Evolutionary conservation across 148 eudicot species (phyloP).

Genomic region (Chenopodium suecicum): DNA sequence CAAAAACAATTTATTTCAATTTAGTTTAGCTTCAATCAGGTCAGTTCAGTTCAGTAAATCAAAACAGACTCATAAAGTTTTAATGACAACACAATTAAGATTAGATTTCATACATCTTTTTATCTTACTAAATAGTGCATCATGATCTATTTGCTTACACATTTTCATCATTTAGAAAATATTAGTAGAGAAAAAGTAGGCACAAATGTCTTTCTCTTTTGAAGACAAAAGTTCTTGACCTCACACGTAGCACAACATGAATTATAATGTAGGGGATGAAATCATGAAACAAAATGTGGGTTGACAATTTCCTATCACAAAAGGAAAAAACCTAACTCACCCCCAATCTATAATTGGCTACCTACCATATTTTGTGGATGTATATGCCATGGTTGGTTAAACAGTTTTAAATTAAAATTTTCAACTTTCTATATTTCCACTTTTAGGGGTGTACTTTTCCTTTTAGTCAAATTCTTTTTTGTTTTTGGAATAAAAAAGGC

Average conservation of each 20-base stretch:
- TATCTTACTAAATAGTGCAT: too few relatives aligned
- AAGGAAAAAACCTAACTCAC: constrained; percentile 5
- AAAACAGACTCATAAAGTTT: too few relatives aligned
- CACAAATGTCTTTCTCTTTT: background rate
- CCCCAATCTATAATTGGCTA: constrained; percentile 7
- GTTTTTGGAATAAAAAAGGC: background rate
- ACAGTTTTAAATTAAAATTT: background rate
- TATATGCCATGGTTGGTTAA: constrained; percentile 20
- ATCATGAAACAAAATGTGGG: background rate
- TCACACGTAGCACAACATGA: constrained; percentile 25
- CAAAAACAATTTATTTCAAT: too few relatives aligned
- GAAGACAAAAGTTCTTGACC: background rate
- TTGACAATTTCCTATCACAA: constrained; percentile 23
- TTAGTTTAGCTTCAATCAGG: too few relatives aligned
- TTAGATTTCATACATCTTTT: too few relatives aligned
- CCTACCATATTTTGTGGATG: constrained; percentile 4
- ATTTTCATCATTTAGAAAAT: background rate
- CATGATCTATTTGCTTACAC: background rate
- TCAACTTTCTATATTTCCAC: background rate
- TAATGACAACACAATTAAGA: too few relatives aligned
- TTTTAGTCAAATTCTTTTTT: background rate
- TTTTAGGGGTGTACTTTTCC: constrained; percentile 6
- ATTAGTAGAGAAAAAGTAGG: background rate
- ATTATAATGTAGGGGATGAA: background rate
- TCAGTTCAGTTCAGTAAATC: too few relatives aligned